phyloP scores from a whole-genome alignment of 148 eudicot species.

The Hydrangea macrophylla region DNA sequence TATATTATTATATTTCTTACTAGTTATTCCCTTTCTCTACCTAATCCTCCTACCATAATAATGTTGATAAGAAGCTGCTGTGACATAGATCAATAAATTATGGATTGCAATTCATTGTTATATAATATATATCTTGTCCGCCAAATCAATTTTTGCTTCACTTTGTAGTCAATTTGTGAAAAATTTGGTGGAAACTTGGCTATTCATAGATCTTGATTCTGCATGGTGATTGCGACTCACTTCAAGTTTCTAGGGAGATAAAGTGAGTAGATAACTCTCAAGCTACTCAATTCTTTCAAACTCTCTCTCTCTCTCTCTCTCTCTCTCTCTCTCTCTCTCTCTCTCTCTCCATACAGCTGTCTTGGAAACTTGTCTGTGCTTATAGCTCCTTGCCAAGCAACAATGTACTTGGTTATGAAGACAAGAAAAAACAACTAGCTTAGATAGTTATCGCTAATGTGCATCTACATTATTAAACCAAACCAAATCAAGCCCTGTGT shows the following conservation, averaged over 20 bases:
- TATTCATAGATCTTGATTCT: constrained; percentile 4
- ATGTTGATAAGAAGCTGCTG: background rate
- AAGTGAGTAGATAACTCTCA: constrained; percentile 20
- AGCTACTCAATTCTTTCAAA: constrained; percentile 26
- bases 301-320: background rate
- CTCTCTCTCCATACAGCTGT: constrained; percentile 15
- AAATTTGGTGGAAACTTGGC: background rate
- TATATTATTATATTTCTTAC: background rate
- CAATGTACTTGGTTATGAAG: constrained; percentile 29
- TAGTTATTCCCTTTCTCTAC: background rate
- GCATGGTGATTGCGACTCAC: constrained; percentile 8
- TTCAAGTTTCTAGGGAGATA: background rate
- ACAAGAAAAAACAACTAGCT: constrained; percentile 22
- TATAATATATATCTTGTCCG: no score
- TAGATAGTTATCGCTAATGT: background rate
- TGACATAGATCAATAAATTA: background rate
- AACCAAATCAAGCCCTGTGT: no score
- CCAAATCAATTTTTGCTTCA: background rate
- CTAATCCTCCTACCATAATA: background rate
- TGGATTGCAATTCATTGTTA: background rate
- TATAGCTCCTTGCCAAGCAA: constrained; percentile 22
- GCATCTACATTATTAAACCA: background rate
- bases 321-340: background rate
- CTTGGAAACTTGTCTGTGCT: constrained; percentile 9
- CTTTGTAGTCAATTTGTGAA: constrained; percentile 1